Evolutionary conservation across 164 flowering plant species (phyloP).

Genomic region (Platanus orientalis): DNA sequence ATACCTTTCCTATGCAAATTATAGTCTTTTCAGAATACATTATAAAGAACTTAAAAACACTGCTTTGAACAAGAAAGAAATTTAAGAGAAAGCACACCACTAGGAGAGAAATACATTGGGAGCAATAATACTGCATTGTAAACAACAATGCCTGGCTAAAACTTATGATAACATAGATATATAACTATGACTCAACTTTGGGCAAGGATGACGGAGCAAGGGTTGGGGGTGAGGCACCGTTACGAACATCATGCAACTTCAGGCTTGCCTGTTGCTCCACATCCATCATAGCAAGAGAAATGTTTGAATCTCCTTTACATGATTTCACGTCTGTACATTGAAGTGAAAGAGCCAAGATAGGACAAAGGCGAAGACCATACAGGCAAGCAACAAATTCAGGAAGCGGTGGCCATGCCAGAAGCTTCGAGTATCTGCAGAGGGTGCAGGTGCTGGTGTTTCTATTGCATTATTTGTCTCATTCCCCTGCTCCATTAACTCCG

Average conservation of each 20-base stretch:
- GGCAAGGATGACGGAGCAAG: too few relatives aligned
- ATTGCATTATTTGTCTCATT: constrained; percentile 31
- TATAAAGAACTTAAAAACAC: too few relatives aligned
- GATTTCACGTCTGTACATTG: constrained; percentile 39
- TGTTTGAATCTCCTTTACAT: background rate
- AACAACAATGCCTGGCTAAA: too few relatives aligned
- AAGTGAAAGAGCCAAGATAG: constrained; percentile 67
- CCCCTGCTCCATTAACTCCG: constrained; percentile 45
- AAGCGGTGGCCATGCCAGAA: constrained; percentile 75
- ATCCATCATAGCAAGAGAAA: background rate
- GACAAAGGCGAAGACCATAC: constrained; percentile 62
- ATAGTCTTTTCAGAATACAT: too few relatives aligned
- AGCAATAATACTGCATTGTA: background rate
- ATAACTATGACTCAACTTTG: too few relatives aligned
- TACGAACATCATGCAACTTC: background rate
- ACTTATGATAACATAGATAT: background rate
- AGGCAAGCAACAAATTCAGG: constrained; percentile 53
- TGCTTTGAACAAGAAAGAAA: too few relatives aligned
- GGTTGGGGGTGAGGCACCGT: background rate
- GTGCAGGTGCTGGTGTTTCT: constrained; percentile 17
- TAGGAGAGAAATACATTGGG: too few relatives aligned
- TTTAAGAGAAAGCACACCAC: too few relatives aligned
- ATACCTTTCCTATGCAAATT: too few relatives aligned
- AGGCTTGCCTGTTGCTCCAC: background rate
- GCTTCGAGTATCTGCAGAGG: constrained; percentile 43